Conservation (phyloP, 139 green algal genomes). For the Volvox africanus region DNA sequence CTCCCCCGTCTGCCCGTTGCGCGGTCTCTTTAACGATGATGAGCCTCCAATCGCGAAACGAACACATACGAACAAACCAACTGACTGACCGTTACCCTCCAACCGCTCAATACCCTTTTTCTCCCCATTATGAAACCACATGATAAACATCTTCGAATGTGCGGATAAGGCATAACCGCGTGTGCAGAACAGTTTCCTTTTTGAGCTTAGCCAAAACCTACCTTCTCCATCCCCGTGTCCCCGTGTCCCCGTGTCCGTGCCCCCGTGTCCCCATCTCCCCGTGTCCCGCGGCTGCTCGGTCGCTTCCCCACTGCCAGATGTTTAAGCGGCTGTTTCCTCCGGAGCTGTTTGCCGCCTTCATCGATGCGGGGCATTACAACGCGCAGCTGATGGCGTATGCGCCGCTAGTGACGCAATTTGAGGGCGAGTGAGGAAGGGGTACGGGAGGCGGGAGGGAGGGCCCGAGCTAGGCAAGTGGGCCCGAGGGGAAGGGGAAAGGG, state of each 20-base stretch:
- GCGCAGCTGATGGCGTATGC: conserved; percentile 54
- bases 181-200: not conserved
- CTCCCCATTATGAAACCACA: no score
- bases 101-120: no score
- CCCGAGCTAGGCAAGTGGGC: no score
- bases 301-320: conserved; percentile 34
- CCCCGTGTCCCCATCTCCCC: not conserved
- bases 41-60: no score
- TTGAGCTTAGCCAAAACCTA: not conserved
- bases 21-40: no score
- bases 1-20: no score
- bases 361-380: conserved; percentile 72
- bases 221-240: not conserved
- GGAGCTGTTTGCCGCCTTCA: conserved; percentile 71
- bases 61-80: no score
- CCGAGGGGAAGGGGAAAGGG: not conserved
- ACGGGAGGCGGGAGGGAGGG: no score
- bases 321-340: conserved; percentile 74
- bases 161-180: not conserved
- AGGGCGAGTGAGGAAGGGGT: conserved; percentile 38
- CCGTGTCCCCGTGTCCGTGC: not conserved
- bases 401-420: conserved; percentile 56
- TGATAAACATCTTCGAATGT: no score
- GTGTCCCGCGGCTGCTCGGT: no score
- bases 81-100: no score